A percentile compares a stretch with the other conserved stretches of the same genome.
Conservation (phyloP, 2,329 filamentous ascomycete species). For the Dothistroma pini region DNA sequence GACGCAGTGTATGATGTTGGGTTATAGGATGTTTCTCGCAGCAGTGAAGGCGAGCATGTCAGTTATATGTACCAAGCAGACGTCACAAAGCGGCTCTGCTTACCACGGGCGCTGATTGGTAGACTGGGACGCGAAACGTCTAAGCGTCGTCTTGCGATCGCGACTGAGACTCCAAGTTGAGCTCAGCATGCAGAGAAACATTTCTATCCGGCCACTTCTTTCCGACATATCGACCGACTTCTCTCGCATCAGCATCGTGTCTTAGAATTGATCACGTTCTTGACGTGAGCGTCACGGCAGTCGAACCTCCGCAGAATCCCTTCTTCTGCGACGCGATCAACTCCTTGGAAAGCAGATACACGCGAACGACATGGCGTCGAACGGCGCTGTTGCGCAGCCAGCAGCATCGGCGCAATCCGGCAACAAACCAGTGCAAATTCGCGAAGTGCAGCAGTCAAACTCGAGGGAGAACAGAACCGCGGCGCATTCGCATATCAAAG, state of each 20-base stretch:
- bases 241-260: neutral
- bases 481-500: slow-evolving; percentile 96
- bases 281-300: neutral
- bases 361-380: slow-evolving; percentile 23
- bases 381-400: slow-evolving; percentile 23
- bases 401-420: slow-evolving; percentile 25
- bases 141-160: neutral
- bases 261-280: neutral
- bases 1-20: neutral
- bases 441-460: slow-evolving; percentile 34
- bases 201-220: neutral
- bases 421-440: slow-evolving; percentile 35
- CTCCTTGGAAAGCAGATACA: neutral
- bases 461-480: slow-evolving; percentile 89
- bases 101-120: neutral
- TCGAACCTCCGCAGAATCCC: neutral
- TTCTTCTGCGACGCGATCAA: neutral
- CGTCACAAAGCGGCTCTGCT: neutral
- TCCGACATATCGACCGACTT: neutral
- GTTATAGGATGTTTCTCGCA: neutral
- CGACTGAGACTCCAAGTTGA: neutral
- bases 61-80: neutral
- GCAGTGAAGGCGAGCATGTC: neutral
- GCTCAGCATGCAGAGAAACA: neutral
- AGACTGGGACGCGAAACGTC: neutral